phyloP scores from a whole-genome alignment of 306 rosid species.

The Cicer cuneatum region DNA sequence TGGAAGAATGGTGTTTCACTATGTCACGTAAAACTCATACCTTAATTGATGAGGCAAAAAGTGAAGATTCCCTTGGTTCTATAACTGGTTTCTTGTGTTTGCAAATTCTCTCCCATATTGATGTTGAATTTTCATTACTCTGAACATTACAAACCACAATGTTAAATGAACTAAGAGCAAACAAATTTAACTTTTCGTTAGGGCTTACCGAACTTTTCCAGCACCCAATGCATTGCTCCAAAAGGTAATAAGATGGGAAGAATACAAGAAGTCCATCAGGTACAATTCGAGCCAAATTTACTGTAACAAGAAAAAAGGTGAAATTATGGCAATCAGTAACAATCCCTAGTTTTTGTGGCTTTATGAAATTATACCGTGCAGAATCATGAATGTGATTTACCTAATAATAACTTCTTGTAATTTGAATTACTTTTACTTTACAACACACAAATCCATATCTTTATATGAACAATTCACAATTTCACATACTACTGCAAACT shows the following conservation, averaged over 20 bases:
- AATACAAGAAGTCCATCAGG: constrained; percentile 96
- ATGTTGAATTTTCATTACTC: constrained; percentile 70
- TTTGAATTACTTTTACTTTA: not conserved
- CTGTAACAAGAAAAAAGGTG: constrained; percentile 56
- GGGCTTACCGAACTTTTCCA: constrained; percentile 78
- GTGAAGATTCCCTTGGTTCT: constrained; percentile 90
- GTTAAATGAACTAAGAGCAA: constrained; percentile 38
- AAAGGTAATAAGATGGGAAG: constrained; percentile 90
- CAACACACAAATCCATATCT: constrained; percentile 9
- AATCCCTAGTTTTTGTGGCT: constrained; percentile 7
- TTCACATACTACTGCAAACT: constrained; percentile 32
- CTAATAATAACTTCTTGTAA: constrained; percentile 15
- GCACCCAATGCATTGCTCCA: constrained; percentile 86
- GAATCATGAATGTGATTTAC: constrained; percentile 1
- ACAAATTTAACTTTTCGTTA: constrained; percentile 41
- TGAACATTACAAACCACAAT: constrained; percentile 43
- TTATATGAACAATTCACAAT: constrained; percentile 3
- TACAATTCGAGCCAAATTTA: constrained; percentile 90
- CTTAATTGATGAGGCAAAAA: constrained; percentile 82
- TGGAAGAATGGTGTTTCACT: constrained; percentile 35
- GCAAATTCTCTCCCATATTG: constrained; percentile 95
- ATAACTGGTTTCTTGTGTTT: constrained; percentile 92
- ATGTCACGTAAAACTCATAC: constrained; percentile 50
- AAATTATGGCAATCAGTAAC: constrained; percentile 23
- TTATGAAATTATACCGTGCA: constrained; percentile 1